Evolutionary conservation across 768 basidiomycete genomes (phyloP).

Genomic region (Auriscalpium orientale): DNA sequence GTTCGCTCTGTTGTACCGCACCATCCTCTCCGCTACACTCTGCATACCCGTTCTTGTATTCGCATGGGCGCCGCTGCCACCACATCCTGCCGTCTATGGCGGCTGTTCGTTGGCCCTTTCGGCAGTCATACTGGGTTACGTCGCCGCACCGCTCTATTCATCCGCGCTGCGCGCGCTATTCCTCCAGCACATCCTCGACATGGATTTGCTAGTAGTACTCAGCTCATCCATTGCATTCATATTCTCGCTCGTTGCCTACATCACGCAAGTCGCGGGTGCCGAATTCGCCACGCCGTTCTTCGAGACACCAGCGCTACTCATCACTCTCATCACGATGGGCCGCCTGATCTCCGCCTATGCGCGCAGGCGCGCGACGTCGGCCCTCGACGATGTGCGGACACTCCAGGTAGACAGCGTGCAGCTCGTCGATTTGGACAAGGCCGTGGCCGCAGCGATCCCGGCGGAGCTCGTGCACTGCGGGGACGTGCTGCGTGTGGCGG

Average conservation of each 20-base stretch:
- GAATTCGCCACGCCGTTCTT: slow-evolving; percentile 30
- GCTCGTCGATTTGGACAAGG: slow-evolving; percentile 21
- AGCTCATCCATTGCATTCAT: slow-evolving; percentile 33
- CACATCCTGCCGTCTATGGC: slow-evolving; percentile 26
- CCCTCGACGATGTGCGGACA: slow-evolving; percentile 26
- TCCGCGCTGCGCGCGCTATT: slow-evolving; percentile 28
- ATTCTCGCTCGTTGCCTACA: slow-evolving; percentile 34
- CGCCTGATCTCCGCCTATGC: slow-evolving; percentile 30
- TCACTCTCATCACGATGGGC: slow-evolving; percentile 35
- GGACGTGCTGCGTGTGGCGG: slow-evolving; percentile 28
- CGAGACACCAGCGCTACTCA: slow-evolving; percentile 35
- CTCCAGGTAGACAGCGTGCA: slow-evolving; percentile 26
- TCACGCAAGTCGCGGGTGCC: slow-evolving; percentile 23
- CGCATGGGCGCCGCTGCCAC: slow-evolving; percentile 33
- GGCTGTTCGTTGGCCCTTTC: slow-evolving; percentile 31
- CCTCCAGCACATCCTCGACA: slow-evolving; percentile 30
- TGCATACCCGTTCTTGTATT: slow-evolving; percentile 35
- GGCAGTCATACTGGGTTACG: slow-evolving; percentile 29
- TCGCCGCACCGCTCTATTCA: slow-evolving; percentile 31
- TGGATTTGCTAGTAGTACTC: slow-evolving; percentile 31
- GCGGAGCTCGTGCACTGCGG: slow-evolving; percentile 28
- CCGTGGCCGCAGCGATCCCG: slow-evolving; percentile 15
- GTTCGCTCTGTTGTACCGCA: slow-evolving; percentile 22
- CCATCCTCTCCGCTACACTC: slow-evolving; percentile 23
- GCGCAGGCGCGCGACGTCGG: slow-evolving; percentile 26